Base-by-base conservation (phyloP, 192 early-diverging fungal species). In the Gigaspora rosea region DNA sequence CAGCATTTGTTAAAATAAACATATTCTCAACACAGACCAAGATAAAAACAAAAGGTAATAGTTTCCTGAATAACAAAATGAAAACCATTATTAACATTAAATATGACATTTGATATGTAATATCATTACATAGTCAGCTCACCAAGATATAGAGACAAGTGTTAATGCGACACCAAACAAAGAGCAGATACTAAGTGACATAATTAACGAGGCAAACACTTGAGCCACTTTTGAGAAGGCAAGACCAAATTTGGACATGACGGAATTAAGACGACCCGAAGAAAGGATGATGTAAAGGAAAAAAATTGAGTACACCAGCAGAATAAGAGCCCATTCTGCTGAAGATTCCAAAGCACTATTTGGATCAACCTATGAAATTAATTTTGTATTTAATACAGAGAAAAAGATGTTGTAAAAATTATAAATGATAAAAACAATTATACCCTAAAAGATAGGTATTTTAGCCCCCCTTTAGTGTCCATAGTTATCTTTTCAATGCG, bases 1-100 rank as follows among this genome's bases (percentile, higher is more conserved):
- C 89, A 13, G 91, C 90, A 54, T 92, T 90, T 7, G 92, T 92
- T 51, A 95, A 66, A 11, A 90, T 85, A 78, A 89, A 90, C 22
- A 94, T 88, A 57, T 95, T 95, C 75, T 95, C 94, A 3, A 95
- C 84, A 0, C 91, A 89, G n/a, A 91, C 85, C 2, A 90, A 84
- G 76, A 90, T 90, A 63, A 92, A 84, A 36, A 94, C 83, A 46
- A 93, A 89, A 5, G 91, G 88, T 33, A 69, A 69, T n/a, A 69
- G 22, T 15, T 50, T 48, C 66, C 66, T 69, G 20, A 9, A 50
- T 20, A 8, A 9, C 4, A 3, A 11, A 47, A 69, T n/a, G 27
- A 51, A 13, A 27, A 27, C n/a, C 32, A 68, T 46, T 50, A 50
- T 32, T 0, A 32, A n/a, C 2, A 49, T 22, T n/a, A n/a, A n/a